Base-by-base conservation (phyloP, 305 asterid genomes). In the Fraxinus baroniana region DNA sequence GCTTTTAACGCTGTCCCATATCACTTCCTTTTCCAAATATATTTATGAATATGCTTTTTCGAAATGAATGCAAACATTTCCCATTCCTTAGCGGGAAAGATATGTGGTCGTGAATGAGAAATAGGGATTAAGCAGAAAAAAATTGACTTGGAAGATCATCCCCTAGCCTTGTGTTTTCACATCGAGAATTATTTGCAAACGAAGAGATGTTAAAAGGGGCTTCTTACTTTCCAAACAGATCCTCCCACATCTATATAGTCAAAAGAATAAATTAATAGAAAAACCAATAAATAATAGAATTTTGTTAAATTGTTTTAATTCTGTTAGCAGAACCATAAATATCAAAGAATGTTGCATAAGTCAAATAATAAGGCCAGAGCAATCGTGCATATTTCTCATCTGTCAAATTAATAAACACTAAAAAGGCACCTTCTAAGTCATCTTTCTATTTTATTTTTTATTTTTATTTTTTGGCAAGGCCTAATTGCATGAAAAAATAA, bases 381-480 rank as follows among this genome's bases (percentile, higher is more conserved):
- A 64, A 24, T 64, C 4, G 13, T 9, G 78, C 72, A 39, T 24
- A 57, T 68, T 57, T 57, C 39, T 73, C 46, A 39, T 20, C 24
- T 28, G 41, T 76, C 80, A 81, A 28, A 74, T 76, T 76, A 52
- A 64, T 64, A 72, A 9, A 80, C 44, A 79, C 70, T 33, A 2
- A 46, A 66, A 36, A n/a, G 28, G 22, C 32, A 26, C 37, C 20
- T 76, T 35, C 55, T 22, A 46, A 41, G 18, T 46, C 57, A 36
- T 10, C 75, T 64, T 70, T 74, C 78, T 13, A 70, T 60, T 60
- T 18, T 20, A 49, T 49, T 46, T 46, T 46, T 46, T 0, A 13
- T 1, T 7, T 1, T 57, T 17, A 24, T 73, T 2, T 68, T 78
- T 80, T 73, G 74, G 72, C 60, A 70, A 75, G 73, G 37, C 17